Base-by-base conservation (phyloP, 176 grass and related monocot genomes). In the Aechmea fasciata region DNA sequence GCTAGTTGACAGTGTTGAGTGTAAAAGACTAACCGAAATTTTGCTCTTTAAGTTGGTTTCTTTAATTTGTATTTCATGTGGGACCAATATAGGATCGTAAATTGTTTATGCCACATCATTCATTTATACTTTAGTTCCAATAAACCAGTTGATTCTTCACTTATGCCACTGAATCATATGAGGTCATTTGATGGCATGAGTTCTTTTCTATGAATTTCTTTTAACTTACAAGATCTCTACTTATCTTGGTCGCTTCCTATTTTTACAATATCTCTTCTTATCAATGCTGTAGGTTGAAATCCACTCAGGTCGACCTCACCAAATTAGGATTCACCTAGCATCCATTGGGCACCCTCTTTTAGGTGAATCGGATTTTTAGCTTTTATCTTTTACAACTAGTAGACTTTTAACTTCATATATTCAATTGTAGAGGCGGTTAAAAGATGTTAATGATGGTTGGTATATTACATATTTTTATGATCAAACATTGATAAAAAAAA, bases 291-390 rank as follows among this genome's bases (percentile, higher is more conserved):
- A 90, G 93, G 86, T 97, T 20, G 79, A 97, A 61, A 97, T 97
- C 48, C 81, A 92, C 83, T 90, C 89, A 74, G 93, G 93, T 69
- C 78, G 85, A 41, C 89, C 86, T 24, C 89, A 90, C 59, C 89
- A 97, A 87, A 97, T 97, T 50, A 72, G 82, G 9, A 97, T 97
- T 72, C 89, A 97, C 54, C 77, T 97, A 78, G 78, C 86, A 73
- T 92, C 79, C 63, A 76, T 83, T 70, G 86, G 93, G 13, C 86
- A 92, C 80, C 86, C 89, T 71, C 93, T 97, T 85, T 75, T 92
- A 70, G 93, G 93, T 80, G 68, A 79, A 18, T 61, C 6, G 20
- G 15, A 18, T 61, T 10, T 61, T 19, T 22, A 10, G 17, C 13
- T 59, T 20, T 59, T 19, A 2, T 20, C 33, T 41, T 41, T 41